Evolutionary conservation across 1,284 basidiomycete genomes (phyloP).

Genomic region (Naganishia sp.): DNA sequence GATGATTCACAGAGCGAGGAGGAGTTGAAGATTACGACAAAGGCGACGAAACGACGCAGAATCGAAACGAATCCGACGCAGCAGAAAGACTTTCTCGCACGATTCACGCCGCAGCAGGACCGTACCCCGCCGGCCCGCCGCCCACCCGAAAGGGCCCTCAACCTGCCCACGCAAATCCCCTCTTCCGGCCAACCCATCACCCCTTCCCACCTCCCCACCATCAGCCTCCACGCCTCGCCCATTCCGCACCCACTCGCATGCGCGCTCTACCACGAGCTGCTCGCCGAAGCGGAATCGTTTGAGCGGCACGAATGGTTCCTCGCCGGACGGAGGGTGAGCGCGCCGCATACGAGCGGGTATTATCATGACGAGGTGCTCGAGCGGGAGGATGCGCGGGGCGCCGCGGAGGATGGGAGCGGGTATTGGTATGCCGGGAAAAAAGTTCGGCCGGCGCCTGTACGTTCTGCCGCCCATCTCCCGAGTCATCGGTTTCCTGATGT

Average conservation of each 20-base stretch:
- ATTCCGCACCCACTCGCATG: conserved; percentile 62
- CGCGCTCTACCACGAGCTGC: conserved; percentile 61
- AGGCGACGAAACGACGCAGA: conserved; percentile 4
- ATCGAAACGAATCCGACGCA: background rate
- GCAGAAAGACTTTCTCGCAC: conserved; percentile 4
- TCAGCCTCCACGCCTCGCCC: conserved; percentile 60
- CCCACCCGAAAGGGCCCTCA: background rate
- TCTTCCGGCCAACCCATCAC: background rate
- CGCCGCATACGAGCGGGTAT: conserved; percentile 72
- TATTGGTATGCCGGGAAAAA: conserved; percentile 43
- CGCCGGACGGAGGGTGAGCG: conserved; percentile 51
- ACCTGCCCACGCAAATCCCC: background rate
- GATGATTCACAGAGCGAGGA: background rate
- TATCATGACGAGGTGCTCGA: conserved; percentile 55
- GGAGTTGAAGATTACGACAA: background rate
- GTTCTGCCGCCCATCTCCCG: background rate
- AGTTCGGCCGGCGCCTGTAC: conserved; percentile 33
- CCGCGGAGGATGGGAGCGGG: background rate
- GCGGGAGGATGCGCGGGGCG: conserved; percentile 55
- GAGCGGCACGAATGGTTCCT: conserved; percentile 45
- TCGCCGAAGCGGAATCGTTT: conserved; percentile 43
- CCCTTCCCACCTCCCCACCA: background rate
- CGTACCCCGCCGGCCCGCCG: background rate
- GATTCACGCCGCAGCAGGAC: background rate
- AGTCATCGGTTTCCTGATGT: too few relatives aligned